Evolutionary conservation across 1,284 basidiomycete genomes (phyloP), one percentile per base, ranked within the genome.

Genomic region (Golubevia pallescens): DNA sequence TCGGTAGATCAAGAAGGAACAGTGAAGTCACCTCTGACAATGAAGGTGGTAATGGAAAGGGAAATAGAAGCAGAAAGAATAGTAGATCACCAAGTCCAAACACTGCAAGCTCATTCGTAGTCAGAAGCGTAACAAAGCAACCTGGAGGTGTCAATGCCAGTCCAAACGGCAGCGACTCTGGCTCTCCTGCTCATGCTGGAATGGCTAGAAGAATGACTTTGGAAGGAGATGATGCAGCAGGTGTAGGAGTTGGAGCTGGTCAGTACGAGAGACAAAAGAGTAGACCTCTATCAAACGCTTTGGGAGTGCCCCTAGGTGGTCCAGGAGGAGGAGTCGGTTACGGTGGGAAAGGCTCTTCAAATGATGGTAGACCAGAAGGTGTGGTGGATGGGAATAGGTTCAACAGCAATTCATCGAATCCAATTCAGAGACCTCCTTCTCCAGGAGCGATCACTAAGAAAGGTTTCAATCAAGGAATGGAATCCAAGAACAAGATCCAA

Each of bases 281-380:
- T 10, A 56, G 54, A 56, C 54, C 54, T 56, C 54, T 56, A 10
- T 3, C 21, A 4, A 4, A 3, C 10, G 10, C 48, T n/a, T 66
- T 80, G 8, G 69, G 76, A 16, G 78, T 80, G 2, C 78, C 78
- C 2, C 65, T 74, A n/a, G 78, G 78, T 20, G 78, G 78, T 16
- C 76, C 76, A 1, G 78, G 78, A 0, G 78, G 78, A 2, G 78
- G 78, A 0, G 66, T 74, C 0, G 78, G 78, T 3, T 80, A 80
- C 51, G 78, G 78, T 0, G 75, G 71, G 10, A 71, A 75, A 2
- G 57, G 48, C 14, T 73, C 69, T 32, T 71, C 67, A 54, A 80
- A 79, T 58, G 78, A 80, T 60, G 78, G 78, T 16, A 60, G 77
- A 23, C 77, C 70, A 1, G 76, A 78, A 51, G 62, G 64, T 6